These are phyloP conservation scores for Immersiella caudata DNA, from an alignment of 495 filamentous ascomycete genomes.

Conservation along the genomic window DNA sequence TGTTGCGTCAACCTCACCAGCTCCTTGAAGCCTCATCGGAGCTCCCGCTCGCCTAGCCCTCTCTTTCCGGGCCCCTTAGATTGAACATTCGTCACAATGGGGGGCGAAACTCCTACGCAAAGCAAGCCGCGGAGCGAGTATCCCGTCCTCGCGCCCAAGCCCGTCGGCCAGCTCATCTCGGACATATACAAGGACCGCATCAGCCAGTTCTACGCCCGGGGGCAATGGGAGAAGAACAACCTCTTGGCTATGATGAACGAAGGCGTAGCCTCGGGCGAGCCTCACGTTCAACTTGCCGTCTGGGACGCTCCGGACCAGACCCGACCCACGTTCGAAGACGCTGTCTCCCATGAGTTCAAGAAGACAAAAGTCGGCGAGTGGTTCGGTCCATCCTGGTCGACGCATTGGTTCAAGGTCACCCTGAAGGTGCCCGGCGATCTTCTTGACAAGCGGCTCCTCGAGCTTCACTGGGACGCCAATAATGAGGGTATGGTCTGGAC, in stretches of 20 bases:
- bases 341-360: constrained; percentile 75
- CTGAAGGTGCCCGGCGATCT: constrained; percentile 76
- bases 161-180: constrained; percentile 79
- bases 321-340: constrained; percentile 88
- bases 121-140: constrained; percentile 44
- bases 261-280: constrained; percentile 66
- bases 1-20: neutral
- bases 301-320: constrained; percentile 79
- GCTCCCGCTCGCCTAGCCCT: neutral
- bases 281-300: constrained; percentile 82
- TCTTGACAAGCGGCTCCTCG: constrained; percentile 71
- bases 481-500: constrained; percentile 92
- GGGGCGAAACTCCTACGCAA: constrained; percentile 36
- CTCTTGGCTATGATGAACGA: constrained; percentile 80
- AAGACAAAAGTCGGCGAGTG: constrained; percentile 72
- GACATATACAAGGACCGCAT: constrained; percentile 87
- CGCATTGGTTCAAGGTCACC: constrained; percentile 92
- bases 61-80: neutral
- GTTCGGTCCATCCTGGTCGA: constrained; percentile 96
- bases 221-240: constrained; percentile 80
- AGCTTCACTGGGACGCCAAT: constrained; percentile 93
- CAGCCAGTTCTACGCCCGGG: constrained; percentile 72
- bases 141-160: constrained; percentile 49
- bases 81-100: constrained; percentile 30
- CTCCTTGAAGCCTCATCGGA: neutral